Percentiles rank a stretch among this genome's conserved stretches.
Evolutionary conservation across 176 grass and related monocot genomes (phyloP).

Genomic region (Phyllostachys edulis): DNA sequence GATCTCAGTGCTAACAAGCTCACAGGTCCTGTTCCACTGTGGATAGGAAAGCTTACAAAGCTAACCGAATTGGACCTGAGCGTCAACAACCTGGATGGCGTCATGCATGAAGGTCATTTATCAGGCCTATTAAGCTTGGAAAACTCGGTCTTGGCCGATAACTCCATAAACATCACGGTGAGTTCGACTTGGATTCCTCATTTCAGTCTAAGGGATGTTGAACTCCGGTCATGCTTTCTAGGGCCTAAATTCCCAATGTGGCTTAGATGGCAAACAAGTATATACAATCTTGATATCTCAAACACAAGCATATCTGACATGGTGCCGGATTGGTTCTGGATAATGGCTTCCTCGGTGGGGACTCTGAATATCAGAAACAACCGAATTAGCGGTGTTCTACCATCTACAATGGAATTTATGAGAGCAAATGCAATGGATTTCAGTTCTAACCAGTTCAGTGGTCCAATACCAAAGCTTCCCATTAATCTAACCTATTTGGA

Average conservation of each 20-base stretch:
- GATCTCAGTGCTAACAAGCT: no score
- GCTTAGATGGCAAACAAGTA: slow-evolving; percentile 1
- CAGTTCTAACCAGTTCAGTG: slow-evolving; percentile 27
- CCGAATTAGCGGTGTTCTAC: background rate
- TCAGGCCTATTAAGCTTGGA: background rate
- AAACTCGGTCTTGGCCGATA: fast-evolving
- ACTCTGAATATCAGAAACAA: slow-evolving; percentile 25
- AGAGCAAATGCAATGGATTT: background rate
- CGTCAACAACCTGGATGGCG: background rate
- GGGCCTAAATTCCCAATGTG: slow-evolving; percentile 28
- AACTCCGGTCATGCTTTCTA: background rate
- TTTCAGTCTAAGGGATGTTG: background rate
- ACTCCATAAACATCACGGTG: background rate
- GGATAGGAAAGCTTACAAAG: slow-evolving; percentile 7
- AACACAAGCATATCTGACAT: slow-evolving; percentile 31
- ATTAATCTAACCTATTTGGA: background rate
- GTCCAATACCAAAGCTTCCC: slow-evolving; percentile 36
- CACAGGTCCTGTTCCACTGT: background rate
- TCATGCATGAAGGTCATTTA: slow-evolving; percentile 26
- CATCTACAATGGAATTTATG: slow-evolving; percentile 18
- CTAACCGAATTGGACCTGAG: background rate
- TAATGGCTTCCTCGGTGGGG: background rate
- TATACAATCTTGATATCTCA: background rate
- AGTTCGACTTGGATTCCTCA: slow-evolving; percentile 27
- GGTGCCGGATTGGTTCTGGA: slow-evolving; percentile 43